phyloP scores from a whole-genome alignment of 768 basidiomycete species.

The Boletellus ananiceps region DNA sequence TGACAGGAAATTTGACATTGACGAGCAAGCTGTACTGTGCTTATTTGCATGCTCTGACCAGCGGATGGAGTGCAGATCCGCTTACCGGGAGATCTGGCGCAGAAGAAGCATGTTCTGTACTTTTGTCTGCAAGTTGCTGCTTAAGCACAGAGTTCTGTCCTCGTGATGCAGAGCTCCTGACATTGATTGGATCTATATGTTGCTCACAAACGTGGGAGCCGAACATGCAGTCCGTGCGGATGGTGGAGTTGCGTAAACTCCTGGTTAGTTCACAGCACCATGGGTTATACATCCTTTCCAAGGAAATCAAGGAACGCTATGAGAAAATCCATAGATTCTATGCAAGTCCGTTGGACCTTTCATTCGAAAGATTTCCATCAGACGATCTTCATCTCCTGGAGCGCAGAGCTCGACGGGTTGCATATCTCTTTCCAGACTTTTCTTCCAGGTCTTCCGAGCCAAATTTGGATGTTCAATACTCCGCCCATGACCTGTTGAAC shows the following conservation, averaged over 20 bases:
- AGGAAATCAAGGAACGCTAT: slow-evolving; percentile 29
- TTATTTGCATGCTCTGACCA: slow-evolving; percentile 43
- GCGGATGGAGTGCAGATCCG: slow-evolving; percentile 38
- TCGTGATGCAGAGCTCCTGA: slow-evolving; percentile 29
- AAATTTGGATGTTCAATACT: slow-evolving; percentile 9
- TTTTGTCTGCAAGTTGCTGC: slow-evolving; percentile 33
- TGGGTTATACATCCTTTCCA: slow-evolving; percentile 20
- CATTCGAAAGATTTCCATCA: slow-evolving; percentile 7
- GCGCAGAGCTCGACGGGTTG: slow-evolving; percentile 16
- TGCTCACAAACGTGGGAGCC: slow-evolving; percentile 39
- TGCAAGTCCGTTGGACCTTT: background rate
- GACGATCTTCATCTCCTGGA: slow-evolving; percentile 4
- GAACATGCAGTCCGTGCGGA: too few species aligned
- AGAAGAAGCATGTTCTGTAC: slow-evolving; percentile 37
- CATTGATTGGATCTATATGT: slow-evolving; percentile 31
- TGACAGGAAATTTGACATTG: slow-evolving; percentile 24
- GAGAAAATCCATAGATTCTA: slow-evolving; percentile 13
- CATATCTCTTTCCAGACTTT: slow-evolving; percentile 5
- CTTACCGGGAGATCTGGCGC: slow-evolving; percentile 40
- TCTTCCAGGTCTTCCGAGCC: slow-evolving; percentile 1
- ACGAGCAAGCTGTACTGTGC: slow-evolving; percentile 31
- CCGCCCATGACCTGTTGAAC: slow-evolving; percentile 4
- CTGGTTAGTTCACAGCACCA: slow-evolving; percentile 31
- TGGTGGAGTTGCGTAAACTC: too few species aligned
- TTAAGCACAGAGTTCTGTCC: slow-evolving; percentile 34